phyloP scores from a whole-genome alignment of 306 rosid genomes.

The Gastrolobium villosum region DNA sequence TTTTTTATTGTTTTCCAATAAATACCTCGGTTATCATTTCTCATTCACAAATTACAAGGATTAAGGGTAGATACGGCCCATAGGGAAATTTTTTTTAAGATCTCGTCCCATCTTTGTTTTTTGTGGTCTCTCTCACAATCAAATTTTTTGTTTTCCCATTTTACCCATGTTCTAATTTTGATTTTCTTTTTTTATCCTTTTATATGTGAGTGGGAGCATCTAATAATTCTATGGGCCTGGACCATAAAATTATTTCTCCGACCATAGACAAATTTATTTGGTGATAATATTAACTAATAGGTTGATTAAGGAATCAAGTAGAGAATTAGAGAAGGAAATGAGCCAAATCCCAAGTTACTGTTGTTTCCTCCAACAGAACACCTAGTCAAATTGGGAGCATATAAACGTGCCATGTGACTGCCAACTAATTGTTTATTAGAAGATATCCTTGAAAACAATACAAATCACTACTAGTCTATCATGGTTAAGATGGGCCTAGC shows the following conservation, averaged over 20 bases:
- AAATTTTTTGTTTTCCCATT: no score
- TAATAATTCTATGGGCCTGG: no score
- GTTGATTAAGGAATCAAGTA: constrained; percentile 24
- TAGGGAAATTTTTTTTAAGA: no score
- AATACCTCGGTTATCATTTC: not conserved
- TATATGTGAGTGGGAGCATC: no score
- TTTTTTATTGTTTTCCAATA: constrained; percentile 12
- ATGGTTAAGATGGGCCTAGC: constrained; percentile 50
- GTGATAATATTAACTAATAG: not conserved
- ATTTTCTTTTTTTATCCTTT: no score
- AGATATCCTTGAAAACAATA: constrained; percentile 41
- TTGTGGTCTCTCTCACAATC: no score
- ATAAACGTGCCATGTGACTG: constrained; percentile 84
- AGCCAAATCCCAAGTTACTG: constrained; percentile 51
- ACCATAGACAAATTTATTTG: not conserved
- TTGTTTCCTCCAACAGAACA: constrained; percentile 73
- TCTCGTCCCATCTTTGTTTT: no score
- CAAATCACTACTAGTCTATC: constrained; percentile 41
- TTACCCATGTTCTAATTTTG: no score
- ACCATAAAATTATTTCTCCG: no score
- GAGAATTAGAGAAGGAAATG: constrained; percentile 45
- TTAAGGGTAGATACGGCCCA: not conserved
- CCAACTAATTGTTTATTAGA: constrained; percentile 57
- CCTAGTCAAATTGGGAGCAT: constrained; percentile 58
- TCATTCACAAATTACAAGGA: not conserved